Conservation (phyloP, 2,329 filamentous ascomycete genomes). For the Aspergillus amoenus region DNA sequence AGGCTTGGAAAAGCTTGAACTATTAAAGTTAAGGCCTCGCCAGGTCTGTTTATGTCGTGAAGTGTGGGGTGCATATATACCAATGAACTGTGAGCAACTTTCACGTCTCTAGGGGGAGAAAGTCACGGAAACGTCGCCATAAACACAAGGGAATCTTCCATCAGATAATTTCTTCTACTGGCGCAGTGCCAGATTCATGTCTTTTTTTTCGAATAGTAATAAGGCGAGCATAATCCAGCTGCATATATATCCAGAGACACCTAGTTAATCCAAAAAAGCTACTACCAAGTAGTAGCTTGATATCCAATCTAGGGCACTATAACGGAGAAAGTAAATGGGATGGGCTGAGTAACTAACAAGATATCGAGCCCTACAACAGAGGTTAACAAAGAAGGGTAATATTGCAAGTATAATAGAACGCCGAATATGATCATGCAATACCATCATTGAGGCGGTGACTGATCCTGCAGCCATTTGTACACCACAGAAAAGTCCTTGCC, state of each 20-base stretch:
- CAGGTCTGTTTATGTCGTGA: too few relatives aligned
- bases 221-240: neutral
- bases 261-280: neutral
- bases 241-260: neutral
- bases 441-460: constrained; percentile 21
- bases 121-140: neutral
- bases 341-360: neutral
- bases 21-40: too few relatives aligned
- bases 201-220: neutral
- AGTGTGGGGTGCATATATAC: neutral
- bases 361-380: neutral
- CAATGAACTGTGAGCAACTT: too few relatives aligned
- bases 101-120: too few relatives aligned
- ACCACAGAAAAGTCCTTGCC: constrained; percentile 80
- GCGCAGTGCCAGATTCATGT: neutral
- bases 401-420: neutral
- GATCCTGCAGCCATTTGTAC: constrained; percentile 63
- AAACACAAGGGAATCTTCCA: neutral
- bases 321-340: neutral
- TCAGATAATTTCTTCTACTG: too few relatives aligned
- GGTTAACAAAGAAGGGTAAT: neutral
- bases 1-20: neutral
- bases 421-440: neutral
- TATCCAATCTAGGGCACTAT: neutral
- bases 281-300: neutral